Evolutionary conservation across 352 stramenopile species (phyloP), one percentile per base, ranked within the genome.

Genomic region (Pythium brachiatum): DNA sequence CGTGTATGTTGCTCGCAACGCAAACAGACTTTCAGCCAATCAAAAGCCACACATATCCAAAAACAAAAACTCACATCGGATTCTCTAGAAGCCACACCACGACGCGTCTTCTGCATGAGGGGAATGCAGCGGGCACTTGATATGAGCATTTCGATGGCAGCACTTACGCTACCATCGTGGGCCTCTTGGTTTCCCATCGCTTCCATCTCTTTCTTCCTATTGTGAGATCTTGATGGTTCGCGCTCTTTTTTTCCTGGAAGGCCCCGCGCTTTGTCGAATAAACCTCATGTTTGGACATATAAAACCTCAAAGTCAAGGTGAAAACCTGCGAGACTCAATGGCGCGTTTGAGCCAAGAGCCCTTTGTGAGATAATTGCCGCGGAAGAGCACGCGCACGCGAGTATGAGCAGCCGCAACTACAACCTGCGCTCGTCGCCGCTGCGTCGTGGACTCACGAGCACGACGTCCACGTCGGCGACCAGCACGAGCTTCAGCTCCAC

Each of bases 371-470:
- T 32, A 36, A 60, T 66, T 66, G 59, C 54, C 31, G 51, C 39
- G 59, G 51, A 48, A 52, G 51, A 60, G 46, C 20, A 36, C 26
- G 20, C 56, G 46, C 20, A 36, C 26, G 20, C 56, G 13, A 52
- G 27, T 16, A 70, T 66, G 57, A 61, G 34, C 41, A 46, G 65
- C 53, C 70, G 70, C 58, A 63, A 60, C 51, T 78, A 78, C 53
- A 72, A 66, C 60, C 67, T 78, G 43, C 70, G 70, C 44, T 62
- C 66, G 52, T 73, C 67, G 32, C 60, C 60, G 36, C 51, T 41
- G 58, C 56, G 47, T 38, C 58, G 66, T 56, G 41, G n/a, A 50
- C 31, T 38, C 50, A 56, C 57, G 32, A 47, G 39, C n/a, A 47
- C 53, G 41, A 62, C 60, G 9, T 46, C 61, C 20, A 18, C 53